phyloP scores from a whole-genome alignment of 768 basidiomycete species.

The Pisolithus tinctorius region DNA sequence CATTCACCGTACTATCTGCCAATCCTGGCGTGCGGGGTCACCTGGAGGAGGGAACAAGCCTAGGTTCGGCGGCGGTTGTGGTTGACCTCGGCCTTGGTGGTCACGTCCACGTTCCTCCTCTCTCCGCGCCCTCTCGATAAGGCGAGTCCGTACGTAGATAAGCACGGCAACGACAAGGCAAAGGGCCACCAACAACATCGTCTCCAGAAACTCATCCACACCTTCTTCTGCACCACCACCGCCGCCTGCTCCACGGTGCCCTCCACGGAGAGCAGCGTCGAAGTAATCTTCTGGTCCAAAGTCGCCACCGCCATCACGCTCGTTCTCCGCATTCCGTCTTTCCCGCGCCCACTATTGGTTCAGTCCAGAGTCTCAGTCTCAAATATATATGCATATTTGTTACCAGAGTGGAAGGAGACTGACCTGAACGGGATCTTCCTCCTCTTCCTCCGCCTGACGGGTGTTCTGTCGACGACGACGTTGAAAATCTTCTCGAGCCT shows the following conservation, averaged over 20 bases:
- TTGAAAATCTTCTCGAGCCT: slow-evolving; percentile 73
- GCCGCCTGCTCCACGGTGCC: slow-evolving; percentile 36
- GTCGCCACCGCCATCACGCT: slow-evolving; percentile 66
- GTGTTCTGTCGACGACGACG: slow-evolving; percentile 40
- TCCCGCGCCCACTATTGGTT: slow-evolving; percentile 67
- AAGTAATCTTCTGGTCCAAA: slow-evolving; percentile 81
- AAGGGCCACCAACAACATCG: slow-evolving; percentile 66
- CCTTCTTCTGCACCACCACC: slow-evolving; percentile 37
- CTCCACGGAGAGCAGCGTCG: slow-evolving; percentile 56
- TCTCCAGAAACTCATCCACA: slow-evolving; percentile 70
- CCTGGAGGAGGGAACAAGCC: slow-evolving; percentile 58
- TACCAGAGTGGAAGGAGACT: slow-evolving; percentile 11
- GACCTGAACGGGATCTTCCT: slow-evolving; percentile 74
- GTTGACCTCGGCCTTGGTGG: slow-evolving; percentile 18
- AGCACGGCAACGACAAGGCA: slow-evolving; percentile 69
- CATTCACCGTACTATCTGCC: slow-evolving; percentile 46
- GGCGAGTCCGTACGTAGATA: slow-evolving; percentile 73
- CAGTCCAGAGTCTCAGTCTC: slow-evolving; percentile 3
- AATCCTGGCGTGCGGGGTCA: slow-evolving; percentile 59
- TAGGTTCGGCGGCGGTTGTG: slow-evolving; percentile 19
- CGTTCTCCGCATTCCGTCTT: slow-evolving; percentile 62
- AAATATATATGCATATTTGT: neutral
- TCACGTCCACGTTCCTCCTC: slow-evolving; percentile 36
- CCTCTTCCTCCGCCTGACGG: slow-evolving; percentile 42
- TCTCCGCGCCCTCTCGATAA: slow-evolving; percentile 64